Conservation (phyloP, 495 filamentous ascomycete species). For the Parachaetomium inaequale region DNA sequence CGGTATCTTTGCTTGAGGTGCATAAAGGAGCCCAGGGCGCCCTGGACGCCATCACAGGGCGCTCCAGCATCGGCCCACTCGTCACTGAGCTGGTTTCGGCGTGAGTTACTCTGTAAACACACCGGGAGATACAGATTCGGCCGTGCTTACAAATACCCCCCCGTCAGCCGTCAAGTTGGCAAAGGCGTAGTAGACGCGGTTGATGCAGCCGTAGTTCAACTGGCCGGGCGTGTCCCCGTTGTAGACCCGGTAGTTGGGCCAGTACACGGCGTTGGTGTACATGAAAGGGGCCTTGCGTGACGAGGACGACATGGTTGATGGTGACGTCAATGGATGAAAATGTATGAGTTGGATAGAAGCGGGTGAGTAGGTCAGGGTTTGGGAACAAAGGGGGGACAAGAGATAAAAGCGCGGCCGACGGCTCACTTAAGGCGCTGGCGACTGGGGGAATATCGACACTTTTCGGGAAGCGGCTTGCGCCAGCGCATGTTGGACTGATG, state of each 20-base stretch:
- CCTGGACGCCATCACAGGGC: constrained; percentile 71
- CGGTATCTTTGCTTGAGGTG: constrained; percentile 69
- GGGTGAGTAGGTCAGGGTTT: background rate
- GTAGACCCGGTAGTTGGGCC: constrained; percentile 82
- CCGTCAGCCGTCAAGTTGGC: constrained; percentile 78
- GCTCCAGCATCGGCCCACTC: constrained; percentile 81
- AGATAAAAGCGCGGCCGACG: background rate
- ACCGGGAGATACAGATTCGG: background rate
- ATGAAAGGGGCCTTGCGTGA: constrained; percentile 47
- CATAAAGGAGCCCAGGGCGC: constrained; percentile 73
- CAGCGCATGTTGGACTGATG: constrained; percentile 32
- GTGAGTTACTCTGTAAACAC: background rate
- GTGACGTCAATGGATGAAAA: background rate
- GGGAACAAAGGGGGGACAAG: background rate
- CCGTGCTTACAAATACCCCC: constrained; percentile 66
- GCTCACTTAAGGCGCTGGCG: constrained; percentile 16
- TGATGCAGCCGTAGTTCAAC: constrained; percentile 58
- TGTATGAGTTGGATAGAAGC: background rate
- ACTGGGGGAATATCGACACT: constrained; percentile 18
- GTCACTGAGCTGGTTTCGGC: constrained; percentile 64
- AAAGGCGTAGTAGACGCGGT: constrained; percentile 89
- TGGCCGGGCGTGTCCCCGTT: constrained; percentile 72
- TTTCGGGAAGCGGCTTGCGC: constrained; percentile 19
- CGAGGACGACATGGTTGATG: constrained; percentile 25
- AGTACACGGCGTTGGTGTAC: constrained; percentile 79